Evolutionary conservation across 768 basidiomycete genomes (phyloP), one percentile per base, ranked within the genome.

Genomic region (Coprinopsis sp.): DNA sequence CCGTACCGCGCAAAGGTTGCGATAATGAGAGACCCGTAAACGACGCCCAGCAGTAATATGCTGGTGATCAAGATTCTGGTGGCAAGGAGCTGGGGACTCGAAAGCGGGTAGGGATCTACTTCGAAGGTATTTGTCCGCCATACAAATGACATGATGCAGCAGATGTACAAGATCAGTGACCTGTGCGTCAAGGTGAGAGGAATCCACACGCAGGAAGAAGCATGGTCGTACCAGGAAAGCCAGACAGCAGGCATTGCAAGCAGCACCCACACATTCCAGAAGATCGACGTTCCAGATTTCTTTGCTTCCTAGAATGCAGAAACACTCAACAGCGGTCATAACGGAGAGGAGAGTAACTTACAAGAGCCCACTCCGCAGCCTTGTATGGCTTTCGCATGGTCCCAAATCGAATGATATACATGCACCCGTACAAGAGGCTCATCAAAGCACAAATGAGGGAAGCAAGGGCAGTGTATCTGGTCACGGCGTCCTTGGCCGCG

Each of bases 181-280:
- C 76, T 76, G 16, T 19, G 25, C 37, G 10, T 3, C 1, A 19
- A 40, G 11, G 34, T 19, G 28, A 8, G 14, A 23, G 41, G n/a
- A 2, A 30, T 28, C 3, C 11, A 25, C 28, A 22, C 11, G n/a
- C n/a, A 23, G 2, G 31, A 2, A 4, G 6, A 28, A 25, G 18
- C 8, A 14, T 19, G 1, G 30, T 42, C 58, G 14, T 40, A 77
- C 79, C 80, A 84, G 4, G 78, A 68, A 25, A 82, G 71, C 79
- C 80, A 83, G 18, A 81, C 54, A 1, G 71, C 76, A 0, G 82
- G 82, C 66, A 79, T 73, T 0, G 79, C 77, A 21, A 84, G 64
- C 16, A 83, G 49, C 2, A 82, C 73, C 81, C 82, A 81, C 16
- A 82, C 75, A 48, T 84, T 84, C 82, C 82, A 68, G 53, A 58